These are phyloP conservation scores for Russula vinacea DNA, from an alignment of 768 basidiomycete species.

Conservation along the genomic window DNA sequence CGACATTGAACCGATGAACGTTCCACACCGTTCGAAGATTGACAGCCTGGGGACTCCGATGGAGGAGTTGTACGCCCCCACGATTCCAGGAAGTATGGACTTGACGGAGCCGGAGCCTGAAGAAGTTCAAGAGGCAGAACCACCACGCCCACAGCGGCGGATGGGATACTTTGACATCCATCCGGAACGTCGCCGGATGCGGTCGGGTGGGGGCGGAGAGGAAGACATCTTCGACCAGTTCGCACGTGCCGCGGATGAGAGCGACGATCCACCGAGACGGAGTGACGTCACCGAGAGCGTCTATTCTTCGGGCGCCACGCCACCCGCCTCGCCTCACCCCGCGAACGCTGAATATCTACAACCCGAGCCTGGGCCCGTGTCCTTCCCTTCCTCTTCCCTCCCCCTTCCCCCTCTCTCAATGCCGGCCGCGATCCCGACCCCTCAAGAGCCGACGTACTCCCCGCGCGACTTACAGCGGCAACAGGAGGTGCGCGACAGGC, in stretches of 20 bases:
- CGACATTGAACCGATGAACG: constrained; percentile 32
- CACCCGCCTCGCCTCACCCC: neutral
- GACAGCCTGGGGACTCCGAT: constrained; percentile 11
- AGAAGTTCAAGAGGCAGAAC: constrained; percentile 32
- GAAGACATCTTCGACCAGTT: constrained; percentile 17
- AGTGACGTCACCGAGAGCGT: constrained; percentile 23
- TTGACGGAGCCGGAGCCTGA: constrained; percentile 18
- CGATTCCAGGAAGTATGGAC: constrained; percentile 5
- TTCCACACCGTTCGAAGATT: constrained; percentile 20
- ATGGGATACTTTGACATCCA: constrained; percentile 77
- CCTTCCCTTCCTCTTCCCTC: neutral
- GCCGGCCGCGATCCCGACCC: neutral
- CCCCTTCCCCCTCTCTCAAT: neutral
- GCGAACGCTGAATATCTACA: neutral
- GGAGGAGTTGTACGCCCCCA: constrained; percentile 17
- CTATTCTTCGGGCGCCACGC: constrained; percentile 9
- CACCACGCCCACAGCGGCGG: constrained; percentile 33
- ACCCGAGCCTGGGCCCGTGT: neutral
- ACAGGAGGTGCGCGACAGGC: constrained; percentile 19
- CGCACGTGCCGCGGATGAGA: constrained; percentile 23
- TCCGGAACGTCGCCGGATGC: constrained; percentile 57
- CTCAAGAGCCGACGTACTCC: neutral
- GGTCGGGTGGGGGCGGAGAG: neutral
- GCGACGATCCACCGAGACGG: constrained; percentile 30
- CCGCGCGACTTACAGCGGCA: constrained; percentile 14